Evolutionary conservation across 2,329 filamentous ascomycete genomes (phyloP).

Genomic region (Alternaria consortialis): DNA sequence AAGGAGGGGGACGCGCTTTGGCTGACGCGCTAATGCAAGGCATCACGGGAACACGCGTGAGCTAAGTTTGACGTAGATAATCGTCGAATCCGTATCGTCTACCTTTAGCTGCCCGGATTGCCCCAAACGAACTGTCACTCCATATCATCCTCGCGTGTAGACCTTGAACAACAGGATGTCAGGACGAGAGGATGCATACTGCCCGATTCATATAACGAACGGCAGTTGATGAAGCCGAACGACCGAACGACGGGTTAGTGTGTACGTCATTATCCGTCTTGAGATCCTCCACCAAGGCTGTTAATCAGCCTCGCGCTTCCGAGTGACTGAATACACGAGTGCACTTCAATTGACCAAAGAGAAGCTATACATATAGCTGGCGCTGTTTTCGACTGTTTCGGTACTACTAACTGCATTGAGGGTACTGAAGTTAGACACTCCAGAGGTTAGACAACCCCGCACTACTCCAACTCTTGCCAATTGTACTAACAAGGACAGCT

Average conservation of each 20-base stretch:
- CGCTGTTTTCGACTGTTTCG: background rate
- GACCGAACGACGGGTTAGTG: background rate
- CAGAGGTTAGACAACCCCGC: background rate
- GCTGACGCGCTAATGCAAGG: constrained; percentile 36
- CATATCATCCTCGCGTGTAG: background rate
- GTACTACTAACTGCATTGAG: background rate
- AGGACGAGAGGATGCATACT: background rate
- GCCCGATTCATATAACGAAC: background rate
- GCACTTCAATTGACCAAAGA: background rate
- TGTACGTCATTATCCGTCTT: constrained; percentile 13
- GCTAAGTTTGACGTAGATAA: background rate
- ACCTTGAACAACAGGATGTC: background rate
- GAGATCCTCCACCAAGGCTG: background rate
- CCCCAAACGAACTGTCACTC: background rate
- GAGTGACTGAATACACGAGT: constrained; percentile 6
- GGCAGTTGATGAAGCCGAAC: background rate
- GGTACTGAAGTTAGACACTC: background rate
- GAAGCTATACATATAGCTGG: background rate
- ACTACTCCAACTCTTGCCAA: background rate
- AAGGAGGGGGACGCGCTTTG: constrained; percentile 19
- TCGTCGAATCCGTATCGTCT: background rate
- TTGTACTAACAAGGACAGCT: background rate
- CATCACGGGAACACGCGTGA: constrained; percentile 33
- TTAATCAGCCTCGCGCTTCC: constrained; percentile 5
- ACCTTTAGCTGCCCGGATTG: background rate